These are phyloP conservation scores for Alternaria brassicicola DNA, from an alignment of 2,329 filamentous ascomycete species.

Conservation along the genomic window DNA sequence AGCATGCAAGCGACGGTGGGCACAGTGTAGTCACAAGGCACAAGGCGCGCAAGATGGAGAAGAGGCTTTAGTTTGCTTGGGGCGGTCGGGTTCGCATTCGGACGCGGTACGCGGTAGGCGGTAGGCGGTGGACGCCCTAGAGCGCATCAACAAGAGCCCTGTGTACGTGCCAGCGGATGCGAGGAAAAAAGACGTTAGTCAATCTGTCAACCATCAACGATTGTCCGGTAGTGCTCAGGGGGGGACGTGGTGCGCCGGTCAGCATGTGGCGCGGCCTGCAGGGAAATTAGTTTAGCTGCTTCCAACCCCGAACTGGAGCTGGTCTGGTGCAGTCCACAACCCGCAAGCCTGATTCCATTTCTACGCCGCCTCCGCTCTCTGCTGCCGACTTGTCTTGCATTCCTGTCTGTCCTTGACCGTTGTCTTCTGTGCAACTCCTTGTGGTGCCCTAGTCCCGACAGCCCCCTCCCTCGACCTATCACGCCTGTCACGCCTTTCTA, in stretches of 20 bases:
- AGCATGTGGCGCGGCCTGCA: slow-evolving; percentile 10
- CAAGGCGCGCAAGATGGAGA: neutral
- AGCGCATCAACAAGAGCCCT: neutral
- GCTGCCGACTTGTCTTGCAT: slow-evolving; percentile 10
- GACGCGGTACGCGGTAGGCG: neutral
- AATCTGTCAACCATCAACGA: neutral
- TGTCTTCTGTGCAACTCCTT: slow-evolving; percentile 1
- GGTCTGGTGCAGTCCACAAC: slow-evolving; percentile 5
- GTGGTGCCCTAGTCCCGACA: neutral
- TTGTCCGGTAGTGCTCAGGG: slow-evolving; percentile 12
- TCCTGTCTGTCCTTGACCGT: slow-evolving; percentile 17
- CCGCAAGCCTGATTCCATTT: slow-evolving; percentile 13
- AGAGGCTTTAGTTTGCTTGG: slow-evolving; percentile 1
- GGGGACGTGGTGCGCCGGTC: slow-evolving; percentile 13
- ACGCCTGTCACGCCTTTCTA: neutral
- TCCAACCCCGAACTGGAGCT: slow-evolving; percentile 8
- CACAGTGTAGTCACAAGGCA: slow-evolving; percentile 1
- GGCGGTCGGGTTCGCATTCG: neutral
- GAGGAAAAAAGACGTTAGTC: slow-evolving; percentile 1
- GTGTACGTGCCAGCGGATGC: neutral
- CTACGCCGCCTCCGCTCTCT: slow-evolving; percentile 15
- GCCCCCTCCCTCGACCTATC: neutral
- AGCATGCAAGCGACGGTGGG: slow-evolving; percentile 8
- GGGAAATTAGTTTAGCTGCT: slow-evolving; percentile 10
- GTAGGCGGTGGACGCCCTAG: neutral